Percentiles rank a stretch among this genome's conserved stretches.
Conservation (phyloP, 139 green algal genomes). For the Micractinium conductrix region DNA sequence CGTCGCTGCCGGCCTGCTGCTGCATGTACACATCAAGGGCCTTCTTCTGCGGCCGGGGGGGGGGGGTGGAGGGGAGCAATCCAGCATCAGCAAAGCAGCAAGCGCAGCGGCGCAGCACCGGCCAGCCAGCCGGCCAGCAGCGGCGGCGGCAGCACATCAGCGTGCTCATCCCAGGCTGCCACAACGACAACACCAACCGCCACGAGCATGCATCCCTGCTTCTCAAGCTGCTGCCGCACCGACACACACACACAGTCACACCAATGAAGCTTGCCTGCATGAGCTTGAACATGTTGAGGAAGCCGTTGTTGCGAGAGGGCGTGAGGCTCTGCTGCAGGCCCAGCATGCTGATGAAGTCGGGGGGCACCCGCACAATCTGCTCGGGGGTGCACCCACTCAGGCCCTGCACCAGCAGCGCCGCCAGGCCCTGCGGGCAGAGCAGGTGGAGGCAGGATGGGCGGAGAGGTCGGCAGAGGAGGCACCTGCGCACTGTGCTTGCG, state of each 20-base stretch:
- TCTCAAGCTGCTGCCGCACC: background rate
- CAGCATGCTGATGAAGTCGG: slow-evolving; percentile 91
- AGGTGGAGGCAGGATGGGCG: background rate
- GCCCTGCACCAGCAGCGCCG: slow-evolving; percentile 91
- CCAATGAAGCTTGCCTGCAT: slow-evolving; percentile 15
- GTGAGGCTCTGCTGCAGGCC: slow-evolving; percentile 96
- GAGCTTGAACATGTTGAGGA: slow-evolving; percentile 95
- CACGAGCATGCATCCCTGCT: background rate
- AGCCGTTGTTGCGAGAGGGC: slow-evolving; percentile 97
- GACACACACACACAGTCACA: background rate
- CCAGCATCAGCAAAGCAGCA: no score
- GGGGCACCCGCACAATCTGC: slow-evolving; percentile 64
- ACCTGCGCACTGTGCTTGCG: no score
- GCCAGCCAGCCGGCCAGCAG: background rate
- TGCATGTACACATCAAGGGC: slow-evolving; percentile 60
- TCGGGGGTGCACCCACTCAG: slow-evolving; percentile 84
- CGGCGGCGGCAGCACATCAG: background rate
- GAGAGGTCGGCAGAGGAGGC: no score
- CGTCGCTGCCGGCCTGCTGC: slow-evolving; percentile 8
- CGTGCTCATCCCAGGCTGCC: background rate
- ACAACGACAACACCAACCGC: background rate
- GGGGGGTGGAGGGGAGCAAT: background rate
- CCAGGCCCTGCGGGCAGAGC: slow-evolving; percentile 69
- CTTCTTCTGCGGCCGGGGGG: slow-evolving; percentile 69
- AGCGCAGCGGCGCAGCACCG: no score